Evolutionary conservation across 768 basidiomycete genomes (phyloP), one percentile per base, ranked within the genome.

Genomic region (Paxillus involutus): DNA sequence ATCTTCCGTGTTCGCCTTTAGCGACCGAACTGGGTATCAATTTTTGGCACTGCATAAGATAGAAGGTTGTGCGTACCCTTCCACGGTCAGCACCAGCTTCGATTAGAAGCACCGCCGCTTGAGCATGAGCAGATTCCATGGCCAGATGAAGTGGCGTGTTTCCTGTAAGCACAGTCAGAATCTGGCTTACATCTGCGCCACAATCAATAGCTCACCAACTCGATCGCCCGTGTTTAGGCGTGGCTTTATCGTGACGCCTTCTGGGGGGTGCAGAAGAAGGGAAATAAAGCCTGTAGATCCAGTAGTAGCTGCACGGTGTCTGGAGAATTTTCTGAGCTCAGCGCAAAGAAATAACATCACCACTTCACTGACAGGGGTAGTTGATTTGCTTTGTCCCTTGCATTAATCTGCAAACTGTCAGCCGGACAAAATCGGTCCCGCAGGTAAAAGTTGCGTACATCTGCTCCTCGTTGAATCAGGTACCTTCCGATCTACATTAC

Each of bases 81-180:
- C 81, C 82, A 30, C 96, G 85, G 77, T 98, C 96, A 8, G 95
- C 95, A 17, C 96, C 96, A 44, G 93, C 95, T 67, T 96, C 92
- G 55, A 99, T 96, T 47, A 99, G 79, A 47, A 89, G 70, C 2
- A 94, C 89, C 10, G 96, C 96, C 14, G 86, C 89, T 66, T 93
- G 87, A 13, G 91, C 96, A 66, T 98, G 91, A 16, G 88, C 96
- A 50, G 91, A 94, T 63, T 99, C 96, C 88, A 99, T 89, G 16
- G 96, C 95, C 32, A 99, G 83, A 77, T 99, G 97, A 36, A 99
- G 75, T 2, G 97, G 94, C 2, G 97, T 98, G 66, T 98, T 97
- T 47, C 96, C 95, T 91, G 64, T 49, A 52, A 61, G 62, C 43
- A 30, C 40, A 26, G n/a, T 37, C 37, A 26, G 11, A 9, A 11